phyloP scores from a whole-genome alignment of 2,329 filamentous ascomycete genomes.

The Penicillium sp. region DNA sequence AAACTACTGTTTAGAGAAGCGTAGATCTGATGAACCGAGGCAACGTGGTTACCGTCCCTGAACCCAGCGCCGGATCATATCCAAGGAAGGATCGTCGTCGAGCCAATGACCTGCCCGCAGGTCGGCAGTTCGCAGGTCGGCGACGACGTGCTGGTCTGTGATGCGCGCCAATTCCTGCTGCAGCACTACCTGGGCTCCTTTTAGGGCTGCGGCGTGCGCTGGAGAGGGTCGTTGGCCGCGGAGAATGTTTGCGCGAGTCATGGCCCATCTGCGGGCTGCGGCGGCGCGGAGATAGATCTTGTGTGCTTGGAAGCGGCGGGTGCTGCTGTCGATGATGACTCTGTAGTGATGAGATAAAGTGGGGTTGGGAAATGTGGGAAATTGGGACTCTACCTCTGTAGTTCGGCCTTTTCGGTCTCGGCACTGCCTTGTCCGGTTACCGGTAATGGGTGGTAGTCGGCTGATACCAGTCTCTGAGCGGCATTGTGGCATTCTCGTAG shows the following conservation, averaged over 20 bases:
- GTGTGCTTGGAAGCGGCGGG: constrained; percentile 61
- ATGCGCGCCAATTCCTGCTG: constrained; percentile 56
- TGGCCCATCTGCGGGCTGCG: constrained; percentile 59
- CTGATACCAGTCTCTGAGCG: constrained; percentile 54
- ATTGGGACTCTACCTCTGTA: constrained; percentile 45
- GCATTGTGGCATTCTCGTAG: constrained; percentile 56
- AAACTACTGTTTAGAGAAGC: no score
- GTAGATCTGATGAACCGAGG: background rate
- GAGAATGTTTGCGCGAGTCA: constrained; percentile 51
- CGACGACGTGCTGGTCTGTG: constrained; percentile 57
- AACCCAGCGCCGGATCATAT: constrained; percentile 49
- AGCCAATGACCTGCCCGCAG: constrained; percentile 60
- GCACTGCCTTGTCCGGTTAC: constrained; percentile 45
- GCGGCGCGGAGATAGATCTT: constrained; percentile 59
- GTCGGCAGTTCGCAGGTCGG: constrained; percentile 56
- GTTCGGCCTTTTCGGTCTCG: constrained; percentile 56
- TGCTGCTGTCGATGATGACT: constrained; percentile 59
- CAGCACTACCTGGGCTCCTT: constrained; percentile 45
- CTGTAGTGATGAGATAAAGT: constrained; percentile 38
- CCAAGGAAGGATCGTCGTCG: constrained; percentile 58
- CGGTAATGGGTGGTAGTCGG: constrained; percentile 51
- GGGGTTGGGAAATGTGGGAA: background rate
- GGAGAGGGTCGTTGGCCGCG: constrained; percentile 50
- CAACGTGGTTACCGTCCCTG: constrained; percentile 31
- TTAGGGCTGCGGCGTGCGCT: constrained; percentile 49